Base-by-base conservation (phyloP, 768 basidiomycete species). In the Lactarius trivialis region DNA sequence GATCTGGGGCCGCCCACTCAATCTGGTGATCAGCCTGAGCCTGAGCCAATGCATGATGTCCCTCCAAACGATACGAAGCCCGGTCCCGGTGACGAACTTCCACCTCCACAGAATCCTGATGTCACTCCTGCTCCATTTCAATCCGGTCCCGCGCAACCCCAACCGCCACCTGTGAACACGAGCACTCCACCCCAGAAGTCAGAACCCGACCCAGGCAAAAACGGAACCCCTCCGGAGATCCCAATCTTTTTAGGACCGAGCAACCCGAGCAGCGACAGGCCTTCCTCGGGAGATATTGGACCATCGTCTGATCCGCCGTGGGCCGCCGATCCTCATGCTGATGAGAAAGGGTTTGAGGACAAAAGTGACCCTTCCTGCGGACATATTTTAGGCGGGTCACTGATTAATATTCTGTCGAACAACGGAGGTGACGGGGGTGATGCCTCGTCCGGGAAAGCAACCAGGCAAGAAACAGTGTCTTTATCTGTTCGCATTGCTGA, bases 381-480 rank as follows among this genome's bases (percentile, higher is more conserved):
- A 36, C 50, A 14, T 36, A 11, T 26, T 32, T 34, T 33, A 43
- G 58, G 45, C 17, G 49, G 17, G 45, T 64, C 68, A 15, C 30
- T 74, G 54, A 65, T 74, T 64, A 72, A 73, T 60, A 43, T 73
- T 55, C 61, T 71, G 65, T 73, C 73, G 39, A 71, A 71, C 66
- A 75, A 75, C 33, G 64, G 69, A 43, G 71, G 71, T 17, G 65
- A 63, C 14, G 71, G 69, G n/a, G 71, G 71, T 14, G 53, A 58
- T 4, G 67, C 71, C 3, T 55, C 60, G 12, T 68, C 61, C 15
- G 71, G 71, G 39, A 48, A 60, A 24, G 69, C 70, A 21, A 60
- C 48, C 15, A 64, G 63, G 63, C 49, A 55, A 60, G 63, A 17
- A 11, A 11, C 7, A 19, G 41, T 19, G 14, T 34, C 32, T 56